Percentiles rank a stretch among this genome's conserved stretches.
Conservation (phyloP, 1,139 yeast genomes). For the Debaryomyces fabryi region DNA sequence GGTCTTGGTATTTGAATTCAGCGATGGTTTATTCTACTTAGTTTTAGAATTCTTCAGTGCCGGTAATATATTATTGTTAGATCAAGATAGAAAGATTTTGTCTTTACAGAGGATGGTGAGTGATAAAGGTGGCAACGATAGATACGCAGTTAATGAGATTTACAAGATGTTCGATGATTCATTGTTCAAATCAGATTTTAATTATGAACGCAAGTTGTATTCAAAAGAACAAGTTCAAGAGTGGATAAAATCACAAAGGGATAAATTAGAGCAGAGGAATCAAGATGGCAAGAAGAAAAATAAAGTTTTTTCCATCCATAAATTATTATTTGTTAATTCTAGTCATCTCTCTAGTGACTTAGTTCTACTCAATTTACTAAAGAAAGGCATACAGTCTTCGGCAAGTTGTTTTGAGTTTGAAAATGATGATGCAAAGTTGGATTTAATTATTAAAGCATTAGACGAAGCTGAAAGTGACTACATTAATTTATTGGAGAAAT, state of each 20-base stretch:
- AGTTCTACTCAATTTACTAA: constrained; percentile 58
- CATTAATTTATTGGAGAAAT: constrained; percentile 21
- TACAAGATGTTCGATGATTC: constrained; percentile 62
- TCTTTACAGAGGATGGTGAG: constrained; percentile 78
- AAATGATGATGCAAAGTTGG: constrained; percentile 21
- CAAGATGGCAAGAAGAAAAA: constrained; percentile 30
- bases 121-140: constrained; percentile 63
- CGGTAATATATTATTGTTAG: constrained; percentile 82
- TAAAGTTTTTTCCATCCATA: constrained; percentile 66
- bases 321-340: constrained; percentile 65
- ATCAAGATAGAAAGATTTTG: constrained; percentile 66
- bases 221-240: constrained; percentile 36
- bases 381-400: constrained; percentile 49
- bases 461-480: constrained; percentile 50
- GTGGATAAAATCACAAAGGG: constrained; percentile 54
- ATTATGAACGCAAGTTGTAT: constrained; percentile 22
- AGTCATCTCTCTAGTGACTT: constrained; percentile 81
- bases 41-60: constrained; percentile 94
- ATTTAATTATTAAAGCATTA: constrained; percentile 41
- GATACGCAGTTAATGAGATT: constrained; percentile 71
- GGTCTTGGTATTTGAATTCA: constrained; percentile 75
- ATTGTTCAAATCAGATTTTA: constrained; percentile 39
- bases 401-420: constrained; percentile 41
- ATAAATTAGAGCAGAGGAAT: constrained; percentile 19
- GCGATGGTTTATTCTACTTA: constrained; percentile 76